Evolutionary conservation across 2,329 filamentous ascomycete species (phyloP).

Genomic region (Apiospora pterosperma): DNA sequence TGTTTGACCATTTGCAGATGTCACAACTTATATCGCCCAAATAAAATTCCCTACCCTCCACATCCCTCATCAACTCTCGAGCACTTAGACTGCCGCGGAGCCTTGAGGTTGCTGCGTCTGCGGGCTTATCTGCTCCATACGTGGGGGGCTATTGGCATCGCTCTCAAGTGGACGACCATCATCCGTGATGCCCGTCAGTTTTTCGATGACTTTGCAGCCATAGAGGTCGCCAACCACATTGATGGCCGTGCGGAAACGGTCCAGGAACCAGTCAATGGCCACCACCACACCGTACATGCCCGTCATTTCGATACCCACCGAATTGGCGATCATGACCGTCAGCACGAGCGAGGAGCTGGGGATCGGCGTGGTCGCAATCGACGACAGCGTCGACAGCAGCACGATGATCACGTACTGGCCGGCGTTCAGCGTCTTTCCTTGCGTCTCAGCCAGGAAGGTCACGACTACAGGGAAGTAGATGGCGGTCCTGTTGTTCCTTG

Average conservation of each 20-base stretch:
- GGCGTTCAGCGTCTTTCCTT: constrained; percentile 39
- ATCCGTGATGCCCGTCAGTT: constrained; percentile 34
- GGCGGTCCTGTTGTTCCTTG: constrained; percentile 35
- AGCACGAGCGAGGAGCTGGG: constrained; percentile 47
- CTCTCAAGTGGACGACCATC: background rate
- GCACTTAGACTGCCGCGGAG: background rate
- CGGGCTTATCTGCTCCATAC: background rate
- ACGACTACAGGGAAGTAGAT: constrained; percentile 54
- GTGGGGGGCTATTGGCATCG: background rate
- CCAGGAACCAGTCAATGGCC: constrained; percentile 54
- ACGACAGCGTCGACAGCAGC: constrained; percentile 46
- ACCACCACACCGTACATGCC: constrained; percentile 41
- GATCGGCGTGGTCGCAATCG: constrained; percentile 52
- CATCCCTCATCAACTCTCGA: background rate
- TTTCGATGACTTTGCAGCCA: constrained; percentile 35
- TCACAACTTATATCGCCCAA: no score
- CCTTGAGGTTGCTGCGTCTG: background rate
- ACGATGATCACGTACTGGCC: constrained; percentile 47
- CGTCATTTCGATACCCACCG: background rate
- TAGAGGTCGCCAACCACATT: constrained; percentile 51
- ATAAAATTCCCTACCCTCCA: background rate
- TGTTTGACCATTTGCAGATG: no score
- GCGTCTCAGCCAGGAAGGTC: constrained; percentile 48
- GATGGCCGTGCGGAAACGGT: constrained; percentile 49
- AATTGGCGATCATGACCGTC: constrained; percentile 5